phyloP scores from a whole-genome alignment of 2,329 filamentous ascomycete species.

The Verticillium klebahnii region DNA sequence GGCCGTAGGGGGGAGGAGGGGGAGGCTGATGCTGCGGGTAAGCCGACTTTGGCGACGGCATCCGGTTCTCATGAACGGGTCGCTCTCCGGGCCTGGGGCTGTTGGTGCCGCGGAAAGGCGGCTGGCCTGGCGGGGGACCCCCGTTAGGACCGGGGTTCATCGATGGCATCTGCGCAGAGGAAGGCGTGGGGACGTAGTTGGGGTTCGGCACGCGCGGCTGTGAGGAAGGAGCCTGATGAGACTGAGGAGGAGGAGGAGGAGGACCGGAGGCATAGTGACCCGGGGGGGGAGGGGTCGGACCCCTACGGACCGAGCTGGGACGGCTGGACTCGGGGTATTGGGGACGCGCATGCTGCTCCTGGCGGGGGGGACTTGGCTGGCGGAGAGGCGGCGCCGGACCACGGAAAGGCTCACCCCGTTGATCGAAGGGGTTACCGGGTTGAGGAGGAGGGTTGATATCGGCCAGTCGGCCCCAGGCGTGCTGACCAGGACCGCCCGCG shows the following conservation, averaged over 20 bases:
- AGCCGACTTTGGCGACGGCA: slow-evolving; percentile 84
- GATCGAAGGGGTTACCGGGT: slow-evolving; percentile 77
- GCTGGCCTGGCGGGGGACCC: slow-evolving; percentile 49
- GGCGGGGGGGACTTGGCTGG: slow-evolving; percentile 66
- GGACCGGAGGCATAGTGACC: slow-evolving; percentile 44
- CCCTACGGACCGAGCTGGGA: slow-evolving; percentile 40
- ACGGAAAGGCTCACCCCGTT: slow-evolving; percentile 64
- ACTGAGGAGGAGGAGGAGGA: slow-evolving; percentile 43
- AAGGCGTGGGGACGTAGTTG: slow-evolving; percentile 52
- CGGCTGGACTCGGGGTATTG: slow-evolving; percentile 13
- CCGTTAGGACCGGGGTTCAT: slow-evolving; percentile 32
- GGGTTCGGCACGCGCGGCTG: slow-evolving; percentile 56
- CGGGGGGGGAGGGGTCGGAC: slow-evolving; percentile 49
- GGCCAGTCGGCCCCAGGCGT: slow-evolving; percentile 62
- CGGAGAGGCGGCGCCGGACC: slow-evolving; percentile 63
- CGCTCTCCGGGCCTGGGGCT: slow-evolving; percentile 83
- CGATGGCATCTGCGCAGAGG: slow-evolving; percentile 32
- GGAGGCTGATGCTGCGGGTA: slow-evolving; percentile 71
- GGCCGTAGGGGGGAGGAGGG: slow-evolving; percentile 52
- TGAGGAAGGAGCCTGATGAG: slow-evolving; percentile 27
- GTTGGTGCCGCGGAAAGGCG: slow-evolving; percentile 66
- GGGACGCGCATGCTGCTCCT: slow-evolving; percentile 51
- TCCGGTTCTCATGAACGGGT: slow-evolving; percentile 75
- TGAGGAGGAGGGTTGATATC: slow-evolving; percentile 75
- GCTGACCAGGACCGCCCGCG: slow-evolving; percentile 50